Base-by-base conservation (phyloP, 1,284 basidiomycete species). In the Cutaneotrichosporon arboriforme region DNA sequence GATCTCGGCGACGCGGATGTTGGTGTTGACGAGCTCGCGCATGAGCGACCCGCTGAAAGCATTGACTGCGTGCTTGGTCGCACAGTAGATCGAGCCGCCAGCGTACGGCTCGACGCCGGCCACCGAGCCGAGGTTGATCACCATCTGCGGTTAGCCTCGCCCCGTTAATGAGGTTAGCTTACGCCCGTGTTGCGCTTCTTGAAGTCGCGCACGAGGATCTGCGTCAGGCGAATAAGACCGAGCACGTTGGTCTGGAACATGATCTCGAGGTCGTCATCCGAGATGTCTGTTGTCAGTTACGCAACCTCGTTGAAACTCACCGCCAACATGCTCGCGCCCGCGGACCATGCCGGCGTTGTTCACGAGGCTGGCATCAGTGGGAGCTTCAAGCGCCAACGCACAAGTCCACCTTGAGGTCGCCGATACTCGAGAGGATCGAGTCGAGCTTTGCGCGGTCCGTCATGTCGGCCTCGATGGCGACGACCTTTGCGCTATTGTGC, bases 51-150 rank as follows among this genome's bases (percentile, higher is more conserved):
- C 85, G 20, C 84, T 87, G 78, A 98, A 97, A 1, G 93, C 88
- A 48, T 83, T 82, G 10, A 98, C 86, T 9, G 96, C 96, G 65
- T 64, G 61, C 54, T 74, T 74, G 39, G 72, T 74, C 15, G 73
- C 75, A 56, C 73, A 78, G 70, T 80, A 81, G 62, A 81, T 79
- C 1, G 72, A 62, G 21, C 92, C 93, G 20, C 90, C 91, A 13
- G 84, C 84, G 68, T 99, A 98, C 0, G 94, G 76, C 69, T 98
- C 94, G 15, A 85, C 79, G 38, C 94, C 91, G 40, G 90, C 92
- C 54, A 99, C 84, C 13, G 90, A 93, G 44, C 96, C 93, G 54
- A 99, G 79, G 76, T 96, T 94, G 77, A 99, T 96, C 62, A 99
- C 80, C 76, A 97, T 93, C 68, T 70, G 41, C 4, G 15, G 49